Evolutionary conservation across 2,329 filamentous ascomycete genomes (phyloP), one percentile per base, ranked within the genome.

Genomic region (Xylariaceae sp.): DNA sequence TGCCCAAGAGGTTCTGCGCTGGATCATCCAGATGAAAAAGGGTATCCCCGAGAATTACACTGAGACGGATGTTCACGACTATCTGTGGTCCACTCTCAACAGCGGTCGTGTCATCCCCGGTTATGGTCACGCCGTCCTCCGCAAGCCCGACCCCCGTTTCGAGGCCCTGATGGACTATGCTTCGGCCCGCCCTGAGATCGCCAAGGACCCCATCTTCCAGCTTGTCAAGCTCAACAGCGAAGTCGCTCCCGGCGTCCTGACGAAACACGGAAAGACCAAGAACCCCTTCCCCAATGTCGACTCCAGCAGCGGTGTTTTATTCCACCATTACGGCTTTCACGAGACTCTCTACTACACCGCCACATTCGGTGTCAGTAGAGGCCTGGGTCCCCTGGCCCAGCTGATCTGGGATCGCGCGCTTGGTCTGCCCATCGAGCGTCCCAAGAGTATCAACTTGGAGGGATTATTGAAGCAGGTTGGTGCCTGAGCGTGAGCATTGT

Each of bases 241-340:
- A 65, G 86, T 99, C 56, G 94, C 94, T 0, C 94, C 94, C 14
- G 81, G 83, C 45, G 94, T 99, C 17, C 78, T 99, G 62, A 94
- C 83, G 63, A 85, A 96, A 75, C 94, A 99, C 68, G 94, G 94
- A 71, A 97, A 96, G 85, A 96, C 90, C 59, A 95, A 95, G 80
- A 96, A 96, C 75, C 90, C 94, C 2, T 95, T 92, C 73, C 94
- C 94, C 57, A 99, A 99, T 68, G 94, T 99, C 54, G 94, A 99
- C 71, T 90, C 87, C 42, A 86, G 83, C 56, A 96, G 90, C 1
- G 94, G 94, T 57, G 91, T 97, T 6, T 80, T 99, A 43, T 97
- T 99, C 83, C 86, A 97, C 73, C 90, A 97, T 76, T 99, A 96
- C 68, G 94, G 92, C 51, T 96, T 99, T 83, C 87, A 89, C 69